These are phyloP conservation scores for Cryphonectria parasitica DNA, from an alignment of 2,329 filamentous ascomycete genomes.

Conservation along the genomic window DNA sequence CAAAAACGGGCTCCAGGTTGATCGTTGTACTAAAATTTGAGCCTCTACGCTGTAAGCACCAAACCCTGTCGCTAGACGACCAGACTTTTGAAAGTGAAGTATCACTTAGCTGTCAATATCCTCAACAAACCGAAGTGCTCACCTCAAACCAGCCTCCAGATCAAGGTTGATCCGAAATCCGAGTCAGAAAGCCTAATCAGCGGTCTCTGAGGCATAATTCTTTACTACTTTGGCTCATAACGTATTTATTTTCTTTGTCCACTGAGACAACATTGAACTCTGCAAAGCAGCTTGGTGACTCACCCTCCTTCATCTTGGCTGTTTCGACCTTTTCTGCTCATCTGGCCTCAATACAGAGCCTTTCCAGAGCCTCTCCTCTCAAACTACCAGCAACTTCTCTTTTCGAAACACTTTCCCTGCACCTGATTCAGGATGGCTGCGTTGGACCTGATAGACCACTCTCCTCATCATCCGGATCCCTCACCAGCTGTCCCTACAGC, in stretches of 20 bases:
- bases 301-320: background rate
- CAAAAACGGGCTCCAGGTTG: background rate
- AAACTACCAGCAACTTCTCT: too few species aligned
- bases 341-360: background rate
- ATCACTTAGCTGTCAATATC: background rate
- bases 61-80: background rate
- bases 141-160: background rate
- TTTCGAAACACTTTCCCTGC: background rate
- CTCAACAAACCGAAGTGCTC: background rate
- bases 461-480: constrained; percentile 80
- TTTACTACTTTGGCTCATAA: background rate
- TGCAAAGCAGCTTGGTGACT: background rate
- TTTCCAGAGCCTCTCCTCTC: background rate
- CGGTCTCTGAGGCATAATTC: background rate
- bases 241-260: constrained; percentile 1
- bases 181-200: background rate
- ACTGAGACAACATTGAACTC: background rate
- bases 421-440: constrained; percentile 47
- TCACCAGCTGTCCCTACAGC: constrained; percentile 75
- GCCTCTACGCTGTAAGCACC: background rate
- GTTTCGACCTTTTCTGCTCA: background rate
- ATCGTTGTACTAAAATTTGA: constrained; percentile 3
- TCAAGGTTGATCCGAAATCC: too few species aligned
- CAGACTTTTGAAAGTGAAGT: constrained; percentile 5
- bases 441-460: constrained; percentile 71